Base-by-base conservation (phyloP, 2,329 filamentous ascomycete species). In the Rhinocladiella similis region DNA sequence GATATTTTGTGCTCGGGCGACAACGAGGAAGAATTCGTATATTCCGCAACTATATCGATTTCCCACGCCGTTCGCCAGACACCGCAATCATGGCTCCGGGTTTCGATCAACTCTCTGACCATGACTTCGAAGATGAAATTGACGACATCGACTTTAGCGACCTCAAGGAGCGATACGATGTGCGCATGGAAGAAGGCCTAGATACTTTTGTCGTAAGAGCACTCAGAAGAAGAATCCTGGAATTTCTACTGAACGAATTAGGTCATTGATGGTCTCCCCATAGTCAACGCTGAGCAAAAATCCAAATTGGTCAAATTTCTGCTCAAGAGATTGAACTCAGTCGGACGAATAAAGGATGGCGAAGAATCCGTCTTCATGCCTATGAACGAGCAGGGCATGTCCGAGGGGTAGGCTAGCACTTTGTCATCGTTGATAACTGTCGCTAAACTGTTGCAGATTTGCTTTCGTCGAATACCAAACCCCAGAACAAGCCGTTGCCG, bases 401-500 rank as follows among this genome's bases (percentile, higher is more conserved):
- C 92, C 50, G 81, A 95, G 77, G 88, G 88, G 91, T 96, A 82
- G 65, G 83, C 46, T 36, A 33, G 12, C 14, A 9, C 5, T 19
- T 22, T 27, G 10, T n/a, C 13, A n/a, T 13, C 18, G n/a, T 13
- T 25, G 2, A 36, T 57, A 33, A 33, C 57, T 29, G 12, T 33
- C 2, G 36, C 47, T 45, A 33, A 47, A 1, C 5, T 22, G 19
- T 19, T 46, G 61, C 66, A 96, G 91, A 64, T 99, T 95, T 71
- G 94, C 94, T 57, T 99, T 99, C 71, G 91, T 99, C 68, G 94
- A 99, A 75, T 99, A 93, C 76, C 88, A 91, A 62, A 91, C 91
- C 12, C 82, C 94, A 55, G 90, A 88, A 70, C 92, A 97, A 79
- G 94, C 94, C 25, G 82, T 90, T 54, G 90, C 90, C 52, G 94